These are phyloP conservation scores for Perkinsus marinus DNA, from an alignment of 169 alveolate genomes.

Conservation along the genomic window DNA sequence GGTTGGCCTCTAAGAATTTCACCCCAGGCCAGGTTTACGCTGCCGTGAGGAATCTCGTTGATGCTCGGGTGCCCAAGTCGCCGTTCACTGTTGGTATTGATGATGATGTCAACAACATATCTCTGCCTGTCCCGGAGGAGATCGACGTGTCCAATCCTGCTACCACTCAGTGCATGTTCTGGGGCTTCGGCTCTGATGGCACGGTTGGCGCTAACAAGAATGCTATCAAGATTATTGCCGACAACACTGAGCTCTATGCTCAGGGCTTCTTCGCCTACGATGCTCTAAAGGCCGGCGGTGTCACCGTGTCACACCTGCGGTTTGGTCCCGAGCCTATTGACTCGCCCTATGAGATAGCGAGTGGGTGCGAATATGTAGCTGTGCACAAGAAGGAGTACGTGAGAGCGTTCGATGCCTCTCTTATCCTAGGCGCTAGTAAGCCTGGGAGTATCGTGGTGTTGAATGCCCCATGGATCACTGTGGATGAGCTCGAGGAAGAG, in stretches of 20 bases:
- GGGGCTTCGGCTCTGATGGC: constrained; percentile 46
- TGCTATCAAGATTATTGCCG: constrained; percentile 43
- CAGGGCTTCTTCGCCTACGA: constrained; percentile 48
- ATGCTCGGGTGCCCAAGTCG: constrained; percentile 21
- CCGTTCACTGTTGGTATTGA: constrained; percentile 42
- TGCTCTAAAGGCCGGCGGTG: constrained; percentile 44
- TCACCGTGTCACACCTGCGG: constrained; percentile 36
- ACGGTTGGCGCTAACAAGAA: constrained; percentile 47
- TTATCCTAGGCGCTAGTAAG: constrained; percentile 5
- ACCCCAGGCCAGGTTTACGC: constrained; percentile 41
- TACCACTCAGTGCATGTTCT: constrained; percentile 39
- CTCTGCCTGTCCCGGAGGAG: constrained; percentile 15
- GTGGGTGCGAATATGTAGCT: constrained; percentile 30
- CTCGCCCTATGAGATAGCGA: constrained; percentile 25
- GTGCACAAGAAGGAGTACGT: constrained; percentile 37
- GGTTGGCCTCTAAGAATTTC: constrained; percentile 40
- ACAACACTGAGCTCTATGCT: constrained; percentile 29
- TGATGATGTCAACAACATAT: constrained; percentile 35
- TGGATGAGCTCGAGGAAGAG: constrained; percentile 10
- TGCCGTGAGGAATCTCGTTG: constrained; percentile 28
- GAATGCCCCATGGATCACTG: constrained; percentile 33
- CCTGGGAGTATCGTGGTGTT: constrained; percentile 34
- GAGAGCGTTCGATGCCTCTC: not conserved
- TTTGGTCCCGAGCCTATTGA: constrained; percentile 41
- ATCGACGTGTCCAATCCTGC: constrained; percentile 12